Base-by-base conservation (phyloP, 495 filamentous ascomycete species). In the Aspergillus bridgeri region DNA sequence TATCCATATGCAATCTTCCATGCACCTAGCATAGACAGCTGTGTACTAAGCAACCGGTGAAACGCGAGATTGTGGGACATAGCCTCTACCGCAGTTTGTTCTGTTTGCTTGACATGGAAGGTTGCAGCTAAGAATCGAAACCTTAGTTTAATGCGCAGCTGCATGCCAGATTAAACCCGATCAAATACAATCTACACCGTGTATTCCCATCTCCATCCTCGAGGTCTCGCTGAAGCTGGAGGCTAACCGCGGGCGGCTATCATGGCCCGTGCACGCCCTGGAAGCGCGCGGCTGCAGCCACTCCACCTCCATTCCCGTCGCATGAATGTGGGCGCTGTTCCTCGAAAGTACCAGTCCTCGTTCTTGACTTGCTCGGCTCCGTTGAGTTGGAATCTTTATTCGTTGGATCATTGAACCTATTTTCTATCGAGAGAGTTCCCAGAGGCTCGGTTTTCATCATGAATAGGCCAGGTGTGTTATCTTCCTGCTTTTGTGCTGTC, bases 391-490 rank as follows among this genome's bases (percentile, higher is more conserved):
- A 33, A 56, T 60, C 56, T 21, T 62, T 59, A 50, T 58, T 50
- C 44, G 25, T 33, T 56, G 42, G 47, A 33, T 33, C 44, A 38
- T 42, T 29, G 27, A 27, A 21, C 5, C 42, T 18, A 49, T 15
- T 22, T 25, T n/a, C 38, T 24, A 42, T 50, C 56, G 53, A 21
- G 21, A 56, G 13, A 23, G 46, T 42, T 19, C 47, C 44, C 29
- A n/a, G n/a, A 51, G 29, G 23, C 27, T 56, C 27, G 42, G 29
- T 42, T 54, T 43, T 18, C 48, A 48, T 44, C 44, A 77, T 77
- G 75, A 77, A 77, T 65, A 69, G 75, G 63, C 71, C 71, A 75
- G 75, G 75, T 77, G 59, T 49, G 73, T 74, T 53, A 61, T 56
- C 65, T 61, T 68, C 60, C 38, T 63, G 64, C 56, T 45, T 57